Evolutionary conservation across 139 green algal genomes (phyloP), one percentile per base, ranked within the genome.

Genomic region (Chlorella sp.): DNA sequence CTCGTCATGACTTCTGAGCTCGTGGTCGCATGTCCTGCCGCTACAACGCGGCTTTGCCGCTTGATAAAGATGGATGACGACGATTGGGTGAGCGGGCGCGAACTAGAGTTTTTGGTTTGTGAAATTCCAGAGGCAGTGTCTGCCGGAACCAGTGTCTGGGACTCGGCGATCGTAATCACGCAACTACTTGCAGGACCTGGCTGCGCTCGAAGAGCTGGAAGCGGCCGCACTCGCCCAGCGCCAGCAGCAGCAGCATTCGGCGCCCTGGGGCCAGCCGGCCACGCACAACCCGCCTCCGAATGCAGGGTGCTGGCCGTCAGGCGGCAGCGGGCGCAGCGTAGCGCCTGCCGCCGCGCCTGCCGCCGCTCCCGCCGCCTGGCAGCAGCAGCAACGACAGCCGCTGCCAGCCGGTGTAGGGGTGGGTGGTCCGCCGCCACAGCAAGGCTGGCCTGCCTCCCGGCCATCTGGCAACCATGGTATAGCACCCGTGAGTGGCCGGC

Each of bases 141-240:
- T n/a, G n/a, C n/a, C n/a, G 48, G 48, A 9, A 5, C 9, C 48
- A 57, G 48, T 57, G 48, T 9, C 9, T 57, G 5, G 48, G 9
- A 57, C 48, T 5, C 48, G 48, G 48, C 48, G 48, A 57, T 9
- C 48, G 9, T 57, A 9, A 9, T 57, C 48, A 5, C 48, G 48
- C 48, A 57, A 16, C 48, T 57, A 16, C 48, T 57, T 57, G 48
- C 48, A 57, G 48, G 89, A 91, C 82, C 69, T 91, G 24, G 89
- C 40, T 60, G 89, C 76, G 7, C 30, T 91, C 12, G 89, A 91
- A 15, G 40, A 42, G 40, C 71, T 91, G 3, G 89, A 91, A 36
- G 37, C 64, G 22, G 40, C 42, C 26, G 89, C 89, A 2, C 61
- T 91, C 12, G 89, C 89, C 37, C 89, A 91, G 76, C 82, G 69